Percentiles rank a stretch among this genome's conserved stretches.
phyloP scores from a whole-genome alignment of 129 eudicot species.

The Flaveria ramosissima region DNA sequence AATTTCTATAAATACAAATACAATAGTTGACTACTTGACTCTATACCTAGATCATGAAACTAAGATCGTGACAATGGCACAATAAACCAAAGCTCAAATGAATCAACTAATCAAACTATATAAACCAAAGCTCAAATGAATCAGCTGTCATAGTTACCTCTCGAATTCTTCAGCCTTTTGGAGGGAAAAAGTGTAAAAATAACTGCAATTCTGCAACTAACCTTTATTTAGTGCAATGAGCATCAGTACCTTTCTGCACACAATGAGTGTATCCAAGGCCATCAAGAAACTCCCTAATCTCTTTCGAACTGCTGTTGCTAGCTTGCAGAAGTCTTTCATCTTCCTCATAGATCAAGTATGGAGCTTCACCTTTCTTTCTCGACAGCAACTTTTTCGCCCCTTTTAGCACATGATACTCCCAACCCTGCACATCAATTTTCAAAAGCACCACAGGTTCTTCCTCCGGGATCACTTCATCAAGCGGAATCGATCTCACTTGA shows the following conservation, averaged over 20 bases:
- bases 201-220: background rate
- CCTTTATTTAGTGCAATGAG: slow-evolving; percentile 78
- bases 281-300: slow-evolving; percentile 68
- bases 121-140: slow-evolving; percentile 6
- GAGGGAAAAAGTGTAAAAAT: background rate
- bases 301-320: slow-evolving; percentile 48
- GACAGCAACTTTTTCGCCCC: slow-evolving; percentile 77
- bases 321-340: slow-evolving; percentile 73
- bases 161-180: background rate
- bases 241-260: slow-evolving; percentile 83
- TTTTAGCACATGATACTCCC: slow-evolving; percentile 94
- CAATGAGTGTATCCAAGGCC: slow-evolving; percentile 76
- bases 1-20: slow-evolving; percentile 17
- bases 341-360: slow-evolving; percentile 95
- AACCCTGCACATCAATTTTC: slow-evolving; percentile 94
- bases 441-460: slow-evolving; percentile 63
- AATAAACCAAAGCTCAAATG: slow-evolving; percentile 3
- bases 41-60: slow-evolving; percentile 9
- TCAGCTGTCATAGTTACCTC: background rate
- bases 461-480: slow-evolving; percentile 51
- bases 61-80: slow-evolving; percentile 4
- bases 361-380: slow-evolving; percentile 84
- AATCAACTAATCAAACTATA: background rate
- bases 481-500: slow-evolving; percentile 76
- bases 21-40: slow-evolving; percentile 1